These are phyloP conservation scores for Salpingoeca rosetta DNA, from an alignment of 78 protist genomes.

Conservation along the genomic window DNA sequence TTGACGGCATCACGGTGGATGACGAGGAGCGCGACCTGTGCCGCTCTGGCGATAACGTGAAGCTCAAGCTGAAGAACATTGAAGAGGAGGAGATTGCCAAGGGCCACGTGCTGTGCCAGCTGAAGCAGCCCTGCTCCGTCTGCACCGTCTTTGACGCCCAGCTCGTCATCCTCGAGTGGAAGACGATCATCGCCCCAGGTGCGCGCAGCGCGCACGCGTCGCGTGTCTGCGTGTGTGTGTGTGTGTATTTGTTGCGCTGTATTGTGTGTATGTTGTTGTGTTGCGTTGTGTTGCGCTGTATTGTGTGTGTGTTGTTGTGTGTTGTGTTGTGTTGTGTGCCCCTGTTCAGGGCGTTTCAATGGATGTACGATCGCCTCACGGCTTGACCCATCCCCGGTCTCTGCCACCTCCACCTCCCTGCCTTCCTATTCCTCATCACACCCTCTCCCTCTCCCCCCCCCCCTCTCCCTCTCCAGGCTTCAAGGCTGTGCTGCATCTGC, in stretches of 20 bases:
- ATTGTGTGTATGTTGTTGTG: background rate
- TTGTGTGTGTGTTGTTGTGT: background rate
- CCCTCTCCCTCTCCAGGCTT: no score
- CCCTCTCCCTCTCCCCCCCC: no score
- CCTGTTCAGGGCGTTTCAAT: background rate
- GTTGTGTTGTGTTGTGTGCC: background rate
- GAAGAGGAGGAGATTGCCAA: conserved; percentile 42
- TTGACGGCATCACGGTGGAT: conserved; percentile 17
- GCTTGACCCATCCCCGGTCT: no score
- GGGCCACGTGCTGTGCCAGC: conserved; percentile 26
- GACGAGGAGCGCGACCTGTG: conserved; percentile 49
- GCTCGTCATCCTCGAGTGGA: conserved; percentile 61
- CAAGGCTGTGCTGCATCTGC: conserved; percentile 72
- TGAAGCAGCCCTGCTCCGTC: conserved; percentile 25
- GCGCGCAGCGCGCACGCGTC: no score
- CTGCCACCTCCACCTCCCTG: no score
- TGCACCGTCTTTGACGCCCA: conserved; percentile 58
- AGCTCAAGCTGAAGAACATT: conserved; percentile 59
- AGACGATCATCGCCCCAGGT: conserved; percentile 59
- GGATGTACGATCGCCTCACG: no score
- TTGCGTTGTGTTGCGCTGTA: background rate
- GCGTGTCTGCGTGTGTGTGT: no score
- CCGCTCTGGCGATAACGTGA: conserved; percentile 67
- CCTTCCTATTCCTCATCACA: no score
- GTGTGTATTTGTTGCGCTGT: no score